Conservation (phyloP, 2,329 filamentous ascomycete species). For the Chaetomium sp. region DNA sequence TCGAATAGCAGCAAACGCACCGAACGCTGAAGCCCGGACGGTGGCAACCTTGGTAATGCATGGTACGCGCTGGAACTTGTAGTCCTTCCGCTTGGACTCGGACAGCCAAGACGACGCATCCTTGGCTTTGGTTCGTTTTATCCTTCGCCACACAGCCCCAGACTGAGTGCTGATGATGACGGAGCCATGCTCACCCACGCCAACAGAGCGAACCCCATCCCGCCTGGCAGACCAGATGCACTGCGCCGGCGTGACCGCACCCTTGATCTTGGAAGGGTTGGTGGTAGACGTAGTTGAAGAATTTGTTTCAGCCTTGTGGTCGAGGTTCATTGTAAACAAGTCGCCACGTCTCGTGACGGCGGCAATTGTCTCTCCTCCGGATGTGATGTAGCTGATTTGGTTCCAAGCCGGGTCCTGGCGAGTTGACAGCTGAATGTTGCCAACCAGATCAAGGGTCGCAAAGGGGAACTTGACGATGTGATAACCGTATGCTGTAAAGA, state of each 20-base stretch:
- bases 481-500: conserved; percentile 95
- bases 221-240: conserved; percentile 90
- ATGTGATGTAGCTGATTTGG: conserved; percentile 74
- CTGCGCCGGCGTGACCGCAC: conserved; percentile 74
- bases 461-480: conserved; percentile 84
- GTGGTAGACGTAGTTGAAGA: conserved; percentile 74
- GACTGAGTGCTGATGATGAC: conserved; percentile 92
- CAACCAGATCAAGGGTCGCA: conserved; percentile 69
- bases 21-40: conserved; percentile 85
- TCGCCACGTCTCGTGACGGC: conserved; percentile 83
- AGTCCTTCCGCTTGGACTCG: conserved; percentile 75
- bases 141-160: conserved; percentile 88
- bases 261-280: conserved; percentile 86
- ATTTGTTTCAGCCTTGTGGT: conserved; percentile 64
- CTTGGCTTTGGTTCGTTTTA: conserved; percentile 80
- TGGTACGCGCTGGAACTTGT: conserved; percentile 91
- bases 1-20: conserved; percentile 84
- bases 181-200: conserved; percentile 87
- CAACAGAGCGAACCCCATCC: conserved; percentile 82
- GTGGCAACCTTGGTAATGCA: conserved; percentile 82
- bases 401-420: conserved; percentile 66
- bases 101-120: conserved; percentile 54
- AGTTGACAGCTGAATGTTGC: conserved; percentile 65
- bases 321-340: conserved; percentile 81
- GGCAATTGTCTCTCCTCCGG: conserved; percentile 88